Base-by-base conservation (phyloP, 768 basidiomycete genomes). In the Lentinula detonsa region DNA sequence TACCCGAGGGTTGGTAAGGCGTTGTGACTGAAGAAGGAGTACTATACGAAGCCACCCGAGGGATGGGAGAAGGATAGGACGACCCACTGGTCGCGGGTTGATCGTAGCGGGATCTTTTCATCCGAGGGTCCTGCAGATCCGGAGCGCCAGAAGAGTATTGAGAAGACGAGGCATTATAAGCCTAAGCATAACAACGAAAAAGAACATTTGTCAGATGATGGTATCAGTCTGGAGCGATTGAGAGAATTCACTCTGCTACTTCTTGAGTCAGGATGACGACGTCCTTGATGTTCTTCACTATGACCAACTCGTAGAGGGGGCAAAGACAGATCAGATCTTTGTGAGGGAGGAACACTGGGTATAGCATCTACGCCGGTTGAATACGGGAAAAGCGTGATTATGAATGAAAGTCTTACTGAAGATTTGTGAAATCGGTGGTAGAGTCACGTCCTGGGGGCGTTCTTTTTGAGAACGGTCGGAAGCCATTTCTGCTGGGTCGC, bases 361-460 rank as follows among this genome's bases (percentile, higher is more conserved):
- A 58, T 18, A 55, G 61, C 40, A 53, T 61, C 61, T 61, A 35
- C 37, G 9, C 5, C n/a, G 13, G 23, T 13, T 21, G 2, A 23
- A 11, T 8, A 21, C 13, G 21, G 18, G 28, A 18, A 57, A 55
- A 21, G n/a, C 16, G 15, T 46, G 16, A 34, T 15, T 46, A 13
- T 50, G 37, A 13, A 46, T 37, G 9, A 56, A 53, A 28, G 9
- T 48, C 62, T 33, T 58, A 65, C 64, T 53, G 37, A 65, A 60
- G 11, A 65, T 63, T 33, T 65, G 62, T 18, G 64, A 65, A 35
- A 65, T 65, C 18, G 64, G 64, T 15, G 64, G 64, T 35, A 65
- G 59, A 51, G 58, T 59, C 15, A 62, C 57, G 43, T 62, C 52
- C 49, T 61, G 57, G 23, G 52, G 58, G n/a, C 48, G 57, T 18